Evolutionary conservation across 2,329 filamentous ascomycete species (phyloP), one percentile per base, ranked within the genome.

Genomic region (Pseudogymnoascus sp.): DNA sequence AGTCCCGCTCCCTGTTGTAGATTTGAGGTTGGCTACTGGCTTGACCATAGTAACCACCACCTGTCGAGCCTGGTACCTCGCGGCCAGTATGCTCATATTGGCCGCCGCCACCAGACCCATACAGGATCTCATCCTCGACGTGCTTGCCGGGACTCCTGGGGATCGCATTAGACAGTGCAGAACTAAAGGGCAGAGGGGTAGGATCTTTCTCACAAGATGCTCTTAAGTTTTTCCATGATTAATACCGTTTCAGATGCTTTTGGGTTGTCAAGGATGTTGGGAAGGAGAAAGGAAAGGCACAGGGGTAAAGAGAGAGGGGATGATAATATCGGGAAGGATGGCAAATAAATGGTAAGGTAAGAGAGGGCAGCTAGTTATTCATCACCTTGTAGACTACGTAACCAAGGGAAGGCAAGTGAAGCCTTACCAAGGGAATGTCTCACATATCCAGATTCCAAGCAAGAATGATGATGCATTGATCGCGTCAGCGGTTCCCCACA

Each of bases 221-320:
- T 73, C 71, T 72, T 74, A 43, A 74, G 65, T 63, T 70, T 74
- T 16, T 75, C 71, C 73, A 74, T 74, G 63, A 65, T 70, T 66
- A 19, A 34, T 57, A 57, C 51, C 51, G 51, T 57, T 34, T 57
- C 51, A 34, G 25, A 57, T 57, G 51, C 28, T 34, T 34, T 34
- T 57, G 51, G 48, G 51, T 31, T 34, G 51, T 57, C 51, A 57
- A 57, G 51, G 51, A 57, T 57, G 28, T 57, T 57, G 51, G 51
- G 28, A 57, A 34, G 25, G 25, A 57, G 6, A 7, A 13, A 57
- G 34, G n/a, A 57, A 4, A 57, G 51, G 51, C 10, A 23, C 28
- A 57, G 25, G 28, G 51, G 28, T 34, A 31, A 10, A 34, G 51
- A 5, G 51, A 19, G 28, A 19, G 28, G 51, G 51, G 51, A 34